Evolutionary conservation across 495 filamentous ascomycete genomes (phyloP).

Genomic region (Trichocladium uniseriatum): DNA sequence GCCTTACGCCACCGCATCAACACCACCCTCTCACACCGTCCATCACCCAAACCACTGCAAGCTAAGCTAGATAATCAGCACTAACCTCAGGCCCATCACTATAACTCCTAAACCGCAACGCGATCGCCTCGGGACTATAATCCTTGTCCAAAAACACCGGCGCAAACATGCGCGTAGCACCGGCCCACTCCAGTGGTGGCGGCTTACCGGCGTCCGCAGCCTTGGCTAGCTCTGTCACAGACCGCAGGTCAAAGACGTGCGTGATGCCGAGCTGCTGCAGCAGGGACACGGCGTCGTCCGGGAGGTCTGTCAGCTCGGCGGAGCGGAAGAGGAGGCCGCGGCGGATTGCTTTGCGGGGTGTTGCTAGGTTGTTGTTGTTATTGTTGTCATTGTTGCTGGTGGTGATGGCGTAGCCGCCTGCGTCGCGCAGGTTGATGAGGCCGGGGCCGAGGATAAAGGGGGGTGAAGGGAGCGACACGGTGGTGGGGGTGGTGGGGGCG

Average conservation of each 20-base stretch:
- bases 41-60: neutral
- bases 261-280: conserved; percentile 49
- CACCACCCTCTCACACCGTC: too few species aligned
- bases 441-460: conserved; percentile 47
- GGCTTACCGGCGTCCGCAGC: conserved; percentile 20
- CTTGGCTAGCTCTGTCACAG: conserved; percentile 37
- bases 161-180: conserved; percentile 42
- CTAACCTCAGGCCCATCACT: conserved; percentile 36
- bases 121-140: conserved; percentile 44
- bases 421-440: conserved; percentile 51
- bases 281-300: conserved; percentile 40
- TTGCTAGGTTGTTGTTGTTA: too few species aligned
- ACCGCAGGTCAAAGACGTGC: conserved; percentile 59
- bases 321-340: conserved; percentile 47
- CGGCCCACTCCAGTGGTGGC: conserved; percentile 36
- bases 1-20: too few species aligned
- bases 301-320: conserved; percentile 46
- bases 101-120: conserved; percentile 40
- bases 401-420: conserved; percentile 44
- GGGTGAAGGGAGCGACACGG: conserved; percentile 23
- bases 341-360: conserved; percentile 32
- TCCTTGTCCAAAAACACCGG: conserved; percentile 53
- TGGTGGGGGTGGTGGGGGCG: neutral
- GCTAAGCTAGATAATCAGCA: neutral
- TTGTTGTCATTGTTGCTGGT: too few species aligned